phyloP scores from a whole-genome alignment of 148 eudicot species.

The Mesembryanthemum crystallinum region DNA sequence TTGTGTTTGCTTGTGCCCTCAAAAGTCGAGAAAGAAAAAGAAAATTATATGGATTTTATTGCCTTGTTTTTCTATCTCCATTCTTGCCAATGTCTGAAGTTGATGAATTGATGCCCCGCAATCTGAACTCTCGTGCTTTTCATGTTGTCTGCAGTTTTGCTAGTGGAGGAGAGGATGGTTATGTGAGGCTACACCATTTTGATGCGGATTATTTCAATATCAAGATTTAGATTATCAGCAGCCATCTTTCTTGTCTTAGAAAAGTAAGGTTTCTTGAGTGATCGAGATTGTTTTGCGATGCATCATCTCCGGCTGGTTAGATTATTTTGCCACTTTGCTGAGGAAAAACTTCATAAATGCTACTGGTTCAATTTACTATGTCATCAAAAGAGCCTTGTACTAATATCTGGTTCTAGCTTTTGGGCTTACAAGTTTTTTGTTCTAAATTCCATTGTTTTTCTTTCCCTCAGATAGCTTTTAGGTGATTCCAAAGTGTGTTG shows the following conservation, averaged over 20 bases:
- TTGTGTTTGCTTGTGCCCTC: too few species aligned
- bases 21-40: too few species aligned
- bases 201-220: constrained; percentile 76
- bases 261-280: background rate
- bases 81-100: background rate
- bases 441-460: too few species aligned
- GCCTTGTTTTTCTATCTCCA: background rate
- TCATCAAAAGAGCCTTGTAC: background rate
- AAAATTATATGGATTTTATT: too few species aligned
- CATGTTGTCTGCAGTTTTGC: constrained; percentile 53
- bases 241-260: background rate
- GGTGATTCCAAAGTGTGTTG: too few species aligned
- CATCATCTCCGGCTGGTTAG: background rate
- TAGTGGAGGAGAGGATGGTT: constrained; percentile 97
- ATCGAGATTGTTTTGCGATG: background rate
- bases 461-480: too few species aligned
- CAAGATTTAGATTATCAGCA: constrained; percentile 36
- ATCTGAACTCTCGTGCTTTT: background rate
- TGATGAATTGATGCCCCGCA: background rate
- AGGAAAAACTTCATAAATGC: background rate
- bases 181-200: constrained; percentile 81
- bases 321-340: background rate
- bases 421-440: too few species aligned
- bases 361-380: background rate
- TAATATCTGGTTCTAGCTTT: too few species aligned